Evolutionary conservation across 768 basidiomycete species (phyloP), one percentile per base, ranked within the genome.

Genomic region (Coprinopsis sp.): DNA sequence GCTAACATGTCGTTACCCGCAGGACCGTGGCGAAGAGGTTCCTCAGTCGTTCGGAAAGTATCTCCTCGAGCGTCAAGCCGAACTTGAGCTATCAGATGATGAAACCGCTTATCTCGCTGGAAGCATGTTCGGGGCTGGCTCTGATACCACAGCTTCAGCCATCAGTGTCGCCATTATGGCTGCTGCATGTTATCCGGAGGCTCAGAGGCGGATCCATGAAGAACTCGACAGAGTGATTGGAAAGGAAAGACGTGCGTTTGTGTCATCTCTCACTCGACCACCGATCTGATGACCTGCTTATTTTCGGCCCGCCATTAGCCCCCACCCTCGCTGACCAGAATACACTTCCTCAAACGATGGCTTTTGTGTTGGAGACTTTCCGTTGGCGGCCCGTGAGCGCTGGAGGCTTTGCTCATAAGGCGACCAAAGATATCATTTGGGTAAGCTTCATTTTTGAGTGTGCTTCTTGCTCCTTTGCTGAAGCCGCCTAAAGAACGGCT

Each of bases 71-170:
- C 73, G 73, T 14, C 79, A 82, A 54, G 47, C 57, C 1, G 72
- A 77, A 37, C 73, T 79, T 37, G 75, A 72, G 10, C 70, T 83
- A 8, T 72, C 78, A 2, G 67, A 77, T 44, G 66, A 76, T 44
- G 81, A 84, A 54, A 72, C 74, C 22, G 76, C 81, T 0, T 84
- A 84, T 57, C 72, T 84, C 21, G 76, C 77, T 0, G 82, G 82
- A 0, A 71, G 73, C 30, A 76, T 84, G 62, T 84, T 81, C 49
- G 82, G 82, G 21, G 82, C 81, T 27, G 82, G 82, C 12, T 74
- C 78, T 0, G 82, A 82, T 52, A 84, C 82, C 54, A 83, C 79
- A 7, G 77, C 79, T 3, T 73, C 78, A 10, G 80, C 75, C 0
- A 77, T 82, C 49, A 76, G 74, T 53, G 64, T 80, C 31, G 56